These are phyloP conservation scores for Sarocladium oryzae DNA, from an alignment of 2,329 filamentous ascomycete genomes.

Conservation along the genomic window DNA sequence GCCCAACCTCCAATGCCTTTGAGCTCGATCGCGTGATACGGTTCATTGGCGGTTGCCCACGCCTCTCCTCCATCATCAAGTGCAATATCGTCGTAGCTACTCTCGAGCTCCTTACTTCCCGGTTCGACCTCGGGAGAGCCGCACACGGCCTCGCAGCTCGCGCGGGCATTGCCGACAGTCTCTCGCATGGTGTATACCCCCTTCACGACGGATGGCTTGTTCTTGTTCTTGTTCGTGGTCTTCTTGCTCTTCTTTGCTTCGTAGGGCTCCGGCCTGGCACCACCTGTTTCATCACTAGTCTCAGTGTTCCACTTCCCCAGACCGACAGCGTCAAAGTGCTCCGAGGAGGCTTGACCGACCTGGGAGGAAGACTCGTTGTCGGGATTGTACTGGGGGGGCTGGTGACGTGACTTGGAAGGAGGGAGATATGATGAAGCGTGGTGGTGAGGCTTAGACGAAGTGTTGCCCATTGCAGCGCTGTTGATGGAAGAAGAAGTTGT, in stretches of 20 bases:
- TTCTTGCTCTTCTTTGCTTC: neutral
- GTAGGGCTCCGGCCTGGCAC: neutral
- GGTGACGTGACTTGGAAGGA: conserved; percentile 9
- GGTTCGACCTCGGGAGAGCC: neutral
- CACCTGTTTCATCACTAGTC: conserved; percentile 10
- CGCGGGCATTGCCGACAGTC: neutral
- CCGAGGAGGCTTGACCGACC: conserved; percentile 10
- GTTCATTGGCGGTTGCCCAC: neutral
- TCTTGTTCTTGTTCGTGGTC: too few species aligned
- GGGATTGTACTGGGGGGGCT: conserved; percentile 12
- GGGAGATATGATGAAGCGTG: conserved; percentile 1
- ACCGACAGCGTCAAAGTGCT: neutral
- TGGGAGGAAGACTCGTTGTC: conserved; percentile 13
- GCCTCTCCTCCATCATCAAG: neutral
- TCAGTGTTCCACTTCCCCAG: conserved; percentile 5
- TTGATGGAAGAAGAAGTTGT: neutral
- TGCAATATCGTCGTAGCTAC: too few species aligned
- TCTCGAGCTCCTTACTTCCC: neutral
- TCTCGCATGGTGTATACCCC: neutral
- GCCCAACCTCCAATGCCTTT: neutral
- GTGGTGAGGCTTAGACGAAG: conserved; percentile 1
- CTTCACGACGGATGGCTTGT: neutral
- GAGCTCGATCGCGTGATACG: neutral
- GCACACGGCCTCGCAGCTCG: neutral
- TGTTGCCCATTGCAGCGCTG: conserved; percentile 9